Evolutionary conservation across 2,329 filamentous ascomycete genomes (phyloP).

Genomic region (Sphaerulina vaccinii): DNA sequence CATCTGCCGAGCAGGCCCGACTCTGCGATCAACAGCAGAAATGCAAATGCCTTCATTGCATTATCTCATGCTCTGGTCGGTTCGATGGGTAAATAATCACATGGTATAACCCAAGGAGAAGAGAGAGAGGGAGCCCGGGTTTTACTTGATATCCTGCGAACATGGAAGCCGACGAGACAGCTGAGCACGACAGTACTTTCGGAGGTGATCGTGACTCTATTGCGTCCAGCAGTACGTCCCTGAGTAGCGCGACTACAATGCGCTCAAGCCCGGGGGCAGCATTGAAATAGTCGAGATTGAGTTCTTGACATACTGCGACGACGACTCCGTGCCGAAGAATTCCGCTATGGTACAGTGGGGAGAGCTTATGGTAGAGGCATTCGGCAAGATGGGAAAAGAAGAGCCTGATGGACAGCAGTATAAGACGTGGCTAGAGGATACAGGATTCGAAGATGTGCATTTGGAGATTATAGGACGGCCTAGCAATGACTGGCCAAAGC

Average conservation of each 20-base stretch:
- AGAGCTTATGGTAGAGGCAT: conserved; percentile 29
- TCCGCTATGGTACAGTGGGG: conserved; percentile 28
- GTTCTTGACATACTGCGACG: conserved; percentile 41
- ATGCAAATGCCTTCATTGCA: background rate
- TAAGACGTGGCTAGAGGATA: conserved; percentile 22
- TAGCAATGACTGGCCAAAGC: conserved; percentile 34
- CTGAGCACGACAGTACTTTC: conserved; percentile 31
- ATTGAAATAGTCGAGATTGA: conserved; percentile 46
- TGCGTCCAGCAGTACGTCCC: conserved; percentile 25
- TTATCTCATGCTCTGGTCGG: no score
- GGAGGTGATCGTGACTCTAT: conserved; percentile 30
- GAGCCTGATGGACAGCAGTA: conserved; percentile 22
- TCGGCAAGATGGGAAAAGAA: conserved; percentile 23
- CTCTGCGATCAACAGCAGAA: background rate
- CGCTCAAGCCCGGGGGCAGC: conserved; percentile 45
- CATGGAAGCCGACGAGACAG: conserved; percentile 32
- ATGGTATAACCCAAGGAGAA: background rate
- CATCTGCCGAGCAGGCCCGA: background rate
- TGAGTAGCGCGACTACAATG: conserved; percentile 22
- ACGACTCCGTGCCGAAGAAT: conserved; percentile 39
- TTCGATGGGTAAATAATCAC: background rate
- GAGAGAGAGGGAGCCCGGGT: background rate
- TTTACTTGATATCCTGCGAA: background rate
- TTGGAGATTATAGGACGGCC: conserved; percentile 28
- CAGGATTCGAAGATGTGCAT: conserved; percentile 32